Evolutionary conservation across 495 filamentous ascomycete genomes (phyloP), one percentile per base, ranked within the genome.

Genomic region (Filosporella fistucella): DNA sequence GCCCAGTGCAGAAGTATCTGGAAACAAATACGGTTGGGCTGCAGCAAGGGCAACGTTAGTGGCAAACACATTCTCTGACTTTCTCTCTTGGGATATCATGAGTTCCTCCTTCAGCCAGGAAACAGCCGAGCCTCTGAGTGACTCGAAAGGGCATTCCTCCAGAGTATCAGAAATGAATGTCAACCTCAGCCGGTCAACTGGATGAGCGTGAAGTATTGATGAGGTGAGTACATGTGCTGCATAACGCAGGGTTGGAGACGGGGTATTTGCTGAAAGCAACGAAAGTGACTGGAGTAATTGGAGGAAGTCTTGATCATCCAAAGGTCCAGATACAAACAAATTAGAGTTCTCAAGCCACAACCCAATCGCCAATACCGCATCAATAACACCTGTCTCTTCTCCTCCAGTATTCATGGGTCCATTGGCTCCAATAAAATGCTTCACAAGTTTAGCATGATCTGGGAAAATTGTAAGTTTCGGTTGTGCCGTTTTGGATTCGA

Each of bases 101-200:
- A 91, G 76, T 61, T 96, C 91, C 41, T 90, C 82, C 60, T 90
- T 91, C 3, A 96, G 67, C 87, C 94, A 96, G 20, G 78, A 76
- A 10, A 97, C 77, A 0, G 91, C 90, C 44, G 80, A 82, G 12
- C 85, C 89, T 54, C 88, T 89, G 35, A 93, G 74, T 2, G 85
- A 76, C 20, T 86, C 76, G 58, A 81, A 88, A 5, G 84, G 82
- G 54, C 84, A 86, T 51, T 95, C 79, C 63, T 93, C 84, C 22
- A 97, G 71, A 3, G 91, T 83, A 37, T 88, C 82, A 34, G 80
- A 75, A 10, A 97, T 84, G 47, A 95, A 85, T 4, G 82, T 77
- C 32, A 94, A 75, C 1, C 89, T 77, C 23, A 79, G 74, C 0
- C 77, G 63, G 34, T 85, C 76, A 1, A 81, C 78, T 1, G 90